A percentile compares a stretch with the other conserved stretches of the same genome.
Conservation (phyloP, 1,284 basidiomycete species). For the Xerocomus nothofagi region DNA sequence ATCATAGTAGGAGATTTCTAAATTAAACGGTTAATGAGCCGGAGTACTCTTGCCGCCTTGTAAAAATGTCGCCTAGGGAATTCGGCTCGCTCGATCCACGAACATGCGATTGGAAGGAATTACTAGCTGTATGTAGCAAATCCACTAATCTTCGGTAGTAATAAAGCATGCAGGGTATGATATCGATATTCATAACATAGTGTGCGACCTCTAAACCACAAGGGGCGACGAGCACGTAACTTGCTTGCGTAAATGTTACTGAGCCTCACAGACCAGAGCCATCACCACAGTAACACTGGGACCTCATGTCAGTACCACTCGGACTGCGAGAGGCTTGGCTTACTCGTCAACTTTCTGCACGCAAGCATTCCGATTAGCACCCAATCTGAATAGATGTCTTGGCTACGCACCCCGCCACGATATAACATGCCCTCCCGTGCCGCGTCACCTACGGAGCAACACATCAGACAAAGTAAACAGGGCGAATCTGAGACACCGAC, state of each 20-base stretch:
- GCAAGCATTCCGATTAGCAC: slow-evolving; percentile 13
- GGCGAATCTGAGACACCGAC: slow-evolving; percentile 39
- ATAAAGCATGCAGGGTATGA: slow-evolving; percentile 2
- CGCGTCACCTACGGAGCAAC: slow-evolving; percentile 49
- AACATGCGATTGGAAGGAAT: neutral
- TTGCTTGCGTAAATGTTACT: neutral
- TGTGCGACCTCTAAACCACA: neutral
- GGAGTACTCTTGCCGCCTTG: neutral
- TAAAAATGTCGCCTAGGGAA: neutral
- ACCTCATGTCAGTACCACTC: slow-evolving; percentile 23
- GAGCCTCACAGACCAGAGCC: slow-evolving; percentile 42
- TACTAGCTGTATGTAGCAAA: no score
- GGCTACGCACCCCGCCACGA: slow-evolving; percentile 60
- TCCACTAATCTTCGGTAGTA: neutral
- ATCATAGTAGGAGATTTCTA: slow-evolving; percentile 29
- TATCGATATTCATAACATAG: neutral
- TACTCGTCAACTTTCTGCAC: slow-evolving; percentile 64
- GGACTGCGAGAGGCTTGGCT: slow-evolving; percentile 33
- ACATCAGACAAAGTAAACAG: slow-evolving; percentile 2
- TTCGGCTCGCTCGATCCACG: neutral
- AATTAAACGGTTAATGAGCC: slow-evolving; percentile 15
- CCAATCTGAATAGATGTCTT: slow-evolving; percentile 8
- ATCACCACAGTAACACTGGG: slow-evolving; percentile 48
- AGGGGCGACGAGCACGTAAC: neutral
- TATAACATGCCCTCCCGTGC: slow-evolving; percentile 62